Evolutionary conservation across 164 flowering plant genomes (phyloP), one percentile per base, ranked within the genome.

Genomic region (Saururus chinensis): DNA sequence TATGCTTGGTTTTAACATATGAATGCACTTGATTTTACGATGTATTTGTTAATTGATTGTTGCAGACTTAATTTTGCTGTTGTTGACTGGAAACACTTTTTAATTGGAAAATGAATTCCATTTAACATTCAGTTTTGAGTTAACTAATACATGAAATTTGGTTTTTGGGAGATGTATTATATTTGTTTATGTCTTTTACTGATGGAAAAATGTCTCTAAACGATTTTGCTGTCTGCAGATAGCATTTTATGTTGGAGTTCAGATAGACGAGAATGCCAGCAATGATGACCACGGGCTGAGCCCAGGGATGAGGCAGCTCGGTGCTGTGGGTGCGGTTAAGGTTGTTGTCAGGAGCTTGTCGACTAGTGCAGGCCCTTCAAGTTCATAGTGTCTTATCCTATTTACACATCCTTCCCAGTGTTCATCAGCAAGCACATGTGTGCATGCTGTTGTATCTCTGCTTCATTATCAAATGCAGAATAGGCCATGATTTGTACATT

Each of bases 221-320:
- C 17, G 49, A 45, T 12, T 2, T 45, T 68, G 22, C n/a, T 60
- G 25, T 58, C 24, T 76, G 74, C 91, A 92, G 98, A 73, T 87
- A 66, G 92, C 96, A 22, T 92, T 81, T 67, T 81, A 79, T 68
- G 84, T 85, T 56, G 86, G 83, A 23, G 90, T 87, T 74, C 92
- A 87, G 68, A 70, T 79, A 22, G 86, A 86, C 60, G 89, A 78
- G 68, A 73, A 64, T 19, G 56, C 74, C 20, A 61, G 51, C 55
- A 70, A 73, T 55, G 73, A 68, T 57, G 84, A 62, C 61, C 73
- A 69, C 9, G 80, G 77, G 21, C 58, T 83, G 71, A 83, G 80
- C 64, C 84, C 89, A 0, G 79, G 80, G 69, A 83, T 72, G 81
- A 78, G 80, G 73, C 96, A 81, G 57, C 86, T 74, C 25, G 77